Conservation (phyloP, 306 rosid genomes). For the Carpinus viminea region DNA sequence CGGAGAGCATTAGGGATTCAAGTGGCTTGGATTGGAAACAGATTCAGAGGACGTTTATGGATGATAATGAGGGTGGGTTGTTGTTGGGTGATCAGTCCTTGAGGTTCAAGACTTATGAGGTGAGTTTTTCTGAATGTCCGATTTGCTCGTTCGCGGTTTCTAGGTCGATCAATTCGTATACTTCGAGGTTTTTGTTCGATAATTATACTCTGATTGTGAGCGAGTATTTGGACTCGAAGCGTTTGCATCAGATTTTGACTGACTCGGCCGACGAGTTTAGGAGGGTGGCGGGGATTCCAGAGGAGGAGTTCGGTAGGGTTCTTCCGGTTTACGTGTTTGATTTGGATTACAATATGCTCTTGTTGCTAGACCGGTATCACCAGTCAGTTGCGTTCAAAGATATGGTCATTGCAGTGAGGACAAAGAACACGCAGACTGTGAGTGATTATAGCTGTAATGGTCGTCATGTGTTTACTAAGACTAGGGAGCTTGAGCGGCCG, state of each 20-base stretch:
- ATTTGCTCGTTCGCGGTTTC: constrained; percentile 78
- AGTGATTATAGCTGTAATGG: constrained; percentile 94
- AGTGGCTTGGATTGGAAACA: constrained; percentile 67
- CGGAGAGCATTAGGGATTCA: constrained; percentile 38
- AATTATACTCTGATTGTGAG: constrained; percentile 91
- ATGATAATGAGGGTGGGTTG: constrained; percentile 57
- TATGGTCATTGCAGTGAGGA: constrained; percentile 95
- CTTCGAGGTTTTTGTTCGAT: constrained; percentile 85
- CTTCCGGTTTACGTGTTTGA: constrained; percentile 91
- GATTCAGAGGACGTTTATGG: constrained; percentile 62
- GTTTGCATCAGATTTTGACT: constrained; percentile 75
- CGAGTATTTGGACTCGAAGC: constrained; percentile 92
- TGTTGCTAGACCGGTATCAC: constrained; percentile 86
- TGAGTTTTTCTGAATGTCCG: constrained; percentile 49
- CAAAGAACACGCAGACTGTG: constrained; percentile 79
- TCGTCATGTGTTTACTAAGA: constrained; percentile 69
- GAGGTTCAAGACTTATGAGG: constrained; percentile 54
- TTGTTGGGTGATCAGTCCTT: constrained; percentile 68
- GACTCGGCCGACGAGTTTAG: constrained; percentile 73
- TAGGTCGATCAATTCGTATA: constrained; percentile 68
- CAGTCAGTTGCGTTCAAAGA: constrained; percentile 90
- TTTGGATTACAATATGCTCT: constrained; percentile 49
- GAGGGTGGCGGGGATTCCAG: constrained; percentile 57
- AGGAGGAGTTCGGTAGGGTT: constrained; percentile 71
- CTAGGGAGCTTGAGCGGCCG: constrained; percentile 81